phyloP scores from a whole-genome alignment of 495 filamentous ascomycete genomes.

The Beverwykella pulmonaria region DNA sequence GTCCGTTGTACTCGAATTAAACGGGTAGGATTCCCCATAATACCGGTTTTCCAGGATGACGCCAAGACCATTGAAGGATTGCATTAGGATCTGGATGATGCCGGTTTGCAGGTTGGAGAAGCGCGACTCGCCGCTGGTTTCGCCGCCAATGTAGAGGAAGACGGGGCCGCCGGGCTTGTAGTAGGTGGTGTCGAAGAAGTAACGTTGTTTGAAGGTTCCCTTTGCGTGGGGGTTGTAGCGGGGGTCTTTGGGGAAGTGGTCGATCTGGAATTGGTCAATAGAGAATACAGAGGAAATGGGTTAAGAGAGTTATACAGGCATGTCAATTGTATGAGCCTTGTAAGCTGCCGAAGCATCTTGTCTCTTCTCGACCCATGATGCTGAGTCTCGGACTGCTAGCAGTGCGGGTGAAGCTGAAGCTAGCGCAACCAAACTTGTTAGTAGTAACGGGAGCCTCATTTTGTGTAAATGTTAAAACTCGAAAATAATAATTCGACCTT shows the following conservation, averaged over 20 bases:
- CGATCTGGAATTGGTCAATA: slow-evolving; percentile 46
- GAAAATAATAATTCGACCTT: neutral
- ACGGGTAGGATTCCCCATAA: slow-evolving; percentile 30
- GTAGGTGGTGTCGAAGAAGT: slow-evolving; percentile 69
- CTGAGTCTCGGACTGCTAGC: neutral
- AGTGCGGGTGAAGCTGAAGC: neutral
- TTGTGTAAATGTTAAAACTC: neutral
- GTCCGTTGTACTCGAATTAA: slow-evolving; percentile 48
- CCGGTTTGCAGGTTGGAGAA: slow-evolving; percentile 48
- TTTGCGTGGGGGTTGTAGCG: slow-evolving; percentile 66
- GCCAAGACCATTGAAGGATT: slow-evolving; percentile 66
- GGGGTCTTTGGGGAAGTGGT: slow-evolving; percentile 74
- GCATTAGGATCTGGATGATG: slow-evolving; percentile 57
- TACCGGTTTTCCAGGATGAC: slow-evolving; percentile 65
- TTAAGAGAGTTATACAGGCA: slow-evolving; percentile 9
- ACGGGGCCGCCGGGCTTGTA: slow-evolving; percentile 72
- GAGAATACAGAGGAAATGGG: neutral
- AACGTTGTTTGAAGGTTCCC: slow-evolving; percentile 63
- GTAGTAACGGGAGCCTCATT: neutral
- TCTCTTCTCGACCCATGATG: slow-evolving; percentile 4
- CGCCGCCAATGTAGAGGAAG: slow-evolving; percentile 66
- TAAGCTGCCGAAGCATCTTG: slow-evolving; percentile 9
- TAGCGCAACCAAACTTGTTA: neutral
- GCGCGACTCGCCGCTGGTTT: slow-evolving; percentile 59
- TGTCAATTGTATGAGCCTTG: slow-evolving; percentile 23